These are phyloP conservation scores for Gymnopilus junonius DNA, from an alignment of 768 basidiomycete species.

Conservation along the genomic window DNA sequence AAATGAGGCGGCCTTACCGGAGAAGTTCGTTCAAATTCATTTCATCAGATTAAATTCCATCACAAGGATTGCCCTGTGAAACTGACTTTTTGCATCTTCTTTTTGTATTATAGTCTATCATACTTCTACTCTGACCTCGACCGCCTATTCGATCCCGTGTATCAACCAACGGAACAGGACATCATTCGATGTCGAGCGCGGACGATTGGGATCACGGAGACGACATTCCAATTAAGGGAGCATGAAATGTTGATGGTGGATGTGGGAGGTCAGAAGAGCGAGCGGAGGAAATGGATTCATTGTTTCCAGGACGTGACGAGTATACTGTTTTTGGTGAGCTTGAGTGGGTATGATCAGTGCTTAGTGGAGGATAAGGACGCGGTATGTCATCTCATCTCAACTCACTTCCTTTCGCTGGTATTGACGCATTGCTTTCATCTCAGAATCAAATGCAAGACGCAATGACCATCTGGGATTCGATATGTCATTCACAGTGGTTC, in stretches of 20 bases:
- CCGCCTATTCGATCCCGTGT: slow-evolving; percentile 75
- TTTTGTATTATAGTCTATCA: slow-evolving; percentile 45
- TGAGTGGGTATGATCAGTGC: slow-evolving; percentile 95
- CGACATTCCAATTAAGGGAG: slow-evolving; percentile 76
- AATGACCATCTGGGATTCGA: slow-evolving; percentile 98
- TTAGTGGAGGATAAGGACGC: slow-evolving; percentile 92
- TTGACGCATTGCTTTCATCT: slow-evolving; percentile 10
- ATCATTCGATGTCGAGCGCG: slow-evolving; percentile 86
- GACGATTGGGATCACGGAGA: slow-evolving; percentile 92
- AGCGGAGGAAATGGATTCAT: slow-evolving; percentile 92
- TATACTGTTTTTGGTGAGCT: slow-evolving; percentile 88
- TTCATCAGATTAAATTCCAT: background rate
- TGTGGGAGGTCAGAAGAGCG: slow-evolving; percentile 93
- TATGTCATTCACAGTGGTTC: slow-evolving; percentile 98
- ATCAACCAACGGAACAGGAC: slow-evolving; percentile 82
- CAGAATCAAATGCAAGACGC: slow-evolving; percentile 99
- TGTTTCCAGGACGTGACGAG: slow-evolving; percentile 95
- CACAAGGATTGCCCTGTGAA: background rate
- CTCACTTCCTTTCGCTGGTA: background rate
- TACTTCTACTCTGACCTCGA: slow-evolving; percentile 85
- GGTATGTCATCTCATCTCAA: slow-evolving; percentile 47
- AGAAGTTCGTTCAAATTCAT: slow-evolving; percentile 63
- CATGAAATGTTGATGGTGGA: slow-evolving; percentile 94
- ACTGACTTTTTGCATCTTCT: background rate
- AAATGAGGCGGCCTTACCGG: slow-evolving; percentile 90